Evolutionary conservation across 306 rosid species (phyloP).

Genomic region (Vicia villosa): DNA sequence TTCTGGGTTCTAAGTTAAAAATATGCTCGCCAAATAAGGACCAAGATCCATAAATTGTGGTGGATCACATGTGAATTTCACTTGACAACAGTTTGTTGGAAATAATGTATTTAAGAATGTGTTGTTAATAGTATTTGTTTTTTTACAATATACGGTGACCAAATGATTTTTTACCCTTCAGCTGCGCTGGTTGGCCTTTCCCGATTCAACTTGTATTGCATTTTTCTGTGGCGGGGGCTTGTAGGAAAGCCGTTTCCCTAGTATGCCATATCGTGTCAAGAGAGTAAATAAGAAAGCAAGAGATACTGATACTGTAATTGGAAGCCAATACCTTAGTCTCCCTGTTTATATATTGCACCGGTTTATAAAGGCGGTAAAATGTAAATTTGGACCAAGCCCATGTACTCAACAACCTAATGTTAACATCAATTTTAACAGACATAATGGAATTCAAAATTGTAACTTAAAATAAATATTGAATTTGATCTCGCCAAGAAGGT

Average conservation of each 20-base stretch:
- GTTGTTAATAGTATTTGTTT: not conserved
- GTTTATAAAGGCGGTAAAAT: not conserved
- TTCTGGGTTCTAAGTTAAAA: not conserved
- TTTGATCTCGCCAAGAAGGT: not conserved
- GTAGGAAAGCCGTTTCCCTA: not conserved
- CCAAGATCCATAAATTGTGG: not conserved
- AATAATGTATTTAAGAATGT: not conserved
- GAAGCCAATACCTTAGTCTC: not conserved
- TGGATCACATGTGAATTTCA: not conserved
- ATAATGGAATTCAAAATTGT: not conserved
- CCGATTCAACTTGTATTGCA: not conserved
- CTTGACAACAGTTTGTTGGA: conserved; percentile 7
- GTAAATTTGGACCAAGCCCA: not conserved
- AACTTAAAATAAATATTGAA: not conserved
- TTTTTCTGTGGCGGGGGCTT: not conserved
- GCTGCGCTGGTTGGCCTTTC: not conserved
- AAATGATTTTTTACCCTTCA: not conserved
- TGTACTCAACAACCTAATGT: not conserved
- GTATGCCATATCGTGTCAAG: not conserved
- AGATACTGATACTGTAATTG: not conserved
- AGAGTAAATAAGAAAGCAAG: not conserved
- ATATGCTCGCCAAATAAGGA: not conserved
- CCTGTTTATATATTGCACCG: not conserved
- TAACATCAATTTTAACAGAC: not conserved
- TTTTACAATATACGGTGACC: not conserved